These are phyloP conservation scores for Didymella arachidicola DNA, from an alignment of 2,329 filamentous ascomycete genomes.

Conservation along the genomic window DNA sequence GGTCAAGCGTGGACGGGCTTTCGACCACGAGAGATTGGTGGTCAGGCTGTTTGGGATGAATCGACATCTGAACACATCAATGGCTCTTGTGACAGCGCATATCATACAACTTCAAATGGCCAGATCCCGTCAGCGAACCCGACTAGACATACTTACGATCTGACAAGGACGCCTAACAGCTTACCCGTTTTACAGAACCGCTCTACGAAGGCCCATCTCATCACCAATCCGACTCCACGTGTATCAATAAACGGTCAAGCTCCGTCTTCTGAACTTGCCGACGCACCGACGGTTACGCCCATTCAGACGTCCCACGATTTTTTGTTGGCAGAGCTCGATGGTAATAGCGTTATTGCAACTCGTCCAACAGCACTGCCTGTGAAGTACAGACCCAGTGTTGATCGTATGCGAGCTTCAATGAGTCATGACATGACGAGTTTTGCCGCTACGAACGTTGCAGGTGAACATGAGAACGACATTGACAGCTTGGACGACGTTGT, in stretches of 20 bases:
- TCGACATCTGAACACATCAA: neutral
- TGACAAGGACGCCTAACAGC: neutral
- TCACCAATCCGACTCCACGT: neutral
- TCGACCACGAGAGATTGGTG: neutral
- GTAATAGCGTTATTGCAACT: neutral
- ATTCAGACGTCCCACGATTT: neutral
- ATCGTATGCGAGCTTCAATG: neutral
- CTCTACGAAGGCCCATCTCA: neutral
- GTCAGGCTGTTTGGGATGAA: neutral
- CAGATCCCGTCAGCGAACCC: neutral
- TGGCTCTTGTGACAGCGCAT: neutral
- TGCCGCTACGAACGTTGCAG: neutral
- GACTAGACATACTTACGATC: neutral
- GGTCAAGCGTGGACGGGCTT: neutral
- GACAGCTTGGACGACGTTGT: neutral
- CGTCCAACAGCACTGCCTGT: neutral
- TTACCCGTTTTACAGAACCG: neutral
- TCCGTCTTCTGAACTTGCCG: neutral
- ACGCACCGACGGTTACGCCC: neutral
- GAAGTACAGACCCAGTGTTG: neutral
- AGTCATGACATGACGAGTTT: neutral
- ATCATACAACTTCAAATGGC: neutral
- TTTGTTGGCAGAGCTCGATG: conserved; percentile 2
- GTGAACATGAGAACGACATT: neutral
- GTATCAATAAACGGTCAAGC: neutral